Conservation (phyloP, 1,139 yeast species). For the Martiniozyma asiatica region DNA sequence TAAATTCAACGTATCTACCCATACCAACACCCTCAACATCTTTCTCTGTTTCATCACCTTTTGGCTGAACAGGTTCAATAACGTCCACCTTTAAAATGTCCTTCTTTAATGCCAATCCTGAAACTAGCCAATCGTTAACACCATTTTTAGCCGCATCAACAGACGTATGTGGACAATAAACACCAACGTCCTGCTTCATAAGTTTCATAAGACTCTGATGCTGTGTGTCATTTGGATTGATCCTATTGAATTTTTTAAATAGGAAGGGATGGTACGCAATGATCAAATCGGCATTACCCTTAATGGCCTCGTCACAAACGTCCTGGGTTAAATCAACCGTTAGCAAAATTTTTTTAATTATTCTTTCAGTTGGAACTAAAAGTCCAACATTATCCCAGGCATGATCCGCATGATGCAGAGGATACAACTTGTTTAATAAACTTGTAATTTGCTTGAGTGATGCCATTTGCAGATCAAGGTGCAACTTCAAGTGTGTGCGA, state of each 20-base stretch:
- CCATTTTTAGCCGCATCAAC: slow-evolving; percentile 89
- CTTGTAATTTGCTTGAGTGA: slow-evolving; percentile 2
- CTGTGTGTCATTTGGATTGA: slow-evolving; percentile 53
- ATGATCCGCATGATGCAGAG: slow-evolving; percentile 45
- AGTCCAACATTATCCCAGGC: slow-evolving; percentile 94
- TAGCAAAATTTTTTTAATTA: slow-evolving; percentile 37
- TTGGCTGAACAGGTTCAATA: slow-evolving; percentile 28
- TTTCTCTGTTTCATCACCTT: too few species aligned
- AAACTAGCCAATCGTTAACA: slow-evolving; percentile 83
- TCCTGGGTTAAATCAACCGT: slow-evolving; percentile 76
- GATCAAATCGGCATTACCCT: slow-evolving; percentile 37
- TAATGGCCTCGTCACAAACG: slow-evolving; percentile 80
- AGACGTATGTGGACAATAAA: slow-evolving; percentile 93
- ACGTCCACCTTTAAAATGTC: slow-evolving; percentile 16
- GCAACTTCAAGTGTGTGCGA: too few species aligned
- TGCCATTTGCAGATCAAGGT: too few species aligned
- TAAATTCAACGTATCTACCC: slow-evolving; percentile 61
- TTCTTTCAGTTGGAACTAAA: slow-evolving; percentile 43
- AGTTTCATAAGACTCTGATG: slow-evolving; percentile 64
- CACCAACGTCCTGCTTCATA: slow-evolving; percentile 67
- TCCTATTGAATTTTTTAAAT: slow-evolving; percentile 75
- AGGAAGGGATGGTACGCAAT: slow-evolving; percentile 94
- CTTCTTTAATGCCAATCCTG: slow-evolving; percentile 33
- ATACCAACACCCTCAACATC: slow-evolving; percentile 46
- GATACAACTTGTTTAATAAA: slow-evolving; percentile 30